Evolutionary conservation across 2,329 filamentous ascomycete species (phyloP).

Genomic region (Chaetomiaceae sp.): DNA sequence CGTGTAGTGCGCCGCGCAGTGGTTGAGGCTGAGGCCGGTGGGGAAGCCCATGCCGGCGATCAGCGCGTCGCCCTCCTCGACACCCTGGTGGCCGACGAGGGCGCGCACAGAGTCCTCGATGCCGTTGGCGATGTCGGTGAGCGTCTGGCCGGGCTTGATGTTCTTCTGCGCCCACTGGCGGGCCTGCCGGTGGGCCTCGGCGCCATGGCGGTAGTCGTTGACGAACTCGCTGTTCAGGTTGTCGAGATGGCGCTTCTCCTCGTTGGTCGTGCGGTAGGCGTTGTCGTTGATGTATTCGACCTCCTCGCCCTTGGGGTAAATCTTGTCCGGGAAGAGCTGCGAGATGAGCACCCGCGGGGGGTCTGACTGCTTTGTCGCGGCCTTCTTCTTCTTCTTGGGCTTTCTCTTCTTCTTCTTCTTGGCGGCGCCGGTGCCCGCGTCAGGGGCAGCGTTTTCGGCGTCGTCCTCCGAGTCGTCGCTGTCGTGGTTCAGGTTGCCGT

Average conservation of each 20-base stretch:
- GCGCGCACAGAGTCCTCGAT: slow-evolving; percentile 76
- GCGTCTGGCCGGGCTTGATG: slow-evolving; percentile 70
- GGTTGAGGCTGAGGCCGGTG: slow-evolving; percentile 74
- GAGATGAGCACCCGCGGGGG: slow-evolving; percentile 71
- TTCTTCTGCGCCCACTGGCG: slow-evolving; percentile 74
- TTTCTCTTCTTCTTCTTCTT: slow-evolving; percentile 84
- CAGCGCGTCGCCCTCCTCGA: slow-evolving; percentile 71
- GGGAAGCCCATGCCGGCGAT: slow-evolving; percentile 79
- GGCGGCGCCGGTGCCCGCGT: slow-evolving; percentile 36
- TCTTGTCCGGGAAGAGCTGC: slow-evolving; percentile 65
- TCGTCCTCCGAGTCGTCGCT: slow-evolving; percentile 48
- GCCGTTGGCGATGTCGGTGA: slow-evolving; percentile 75
- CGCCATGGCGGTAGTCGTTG: slow-evolving; percentile 70
- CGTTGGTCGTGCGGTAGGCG: slow-evolving; percentile 70
- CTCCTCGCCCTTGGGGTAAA: slow-evolving; percentile 74
- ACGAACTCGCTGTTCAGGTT: slow-evolving; percentile 75
- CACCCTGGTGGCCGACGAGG: slow-evolving; percentile 67
- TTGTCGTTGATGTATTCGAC: slow-evolving; percentile 76
- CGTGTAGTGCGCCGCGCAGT: slow-evolving; percentile 78
- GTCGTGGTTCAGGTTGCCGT: slow-evolving; percentile 38
- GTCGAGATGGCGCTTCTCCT: slow-evolving; percentile 79
- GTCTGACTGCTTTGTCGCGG: slow-evolving; percentile 65
- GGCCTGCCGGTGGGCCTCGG: slow-evolving; percentile 76
- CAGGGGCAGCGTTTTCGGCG: slow-evolving; percentile 40
- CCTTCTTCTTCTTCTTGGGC: slow-evolving; percentile 65